Evolutionary conservation across 2,329 filamentous ascomycete species (phyloP), one percentile per base, ranked within the genome.

Genomic region (Xylaria sp.): DNA sequence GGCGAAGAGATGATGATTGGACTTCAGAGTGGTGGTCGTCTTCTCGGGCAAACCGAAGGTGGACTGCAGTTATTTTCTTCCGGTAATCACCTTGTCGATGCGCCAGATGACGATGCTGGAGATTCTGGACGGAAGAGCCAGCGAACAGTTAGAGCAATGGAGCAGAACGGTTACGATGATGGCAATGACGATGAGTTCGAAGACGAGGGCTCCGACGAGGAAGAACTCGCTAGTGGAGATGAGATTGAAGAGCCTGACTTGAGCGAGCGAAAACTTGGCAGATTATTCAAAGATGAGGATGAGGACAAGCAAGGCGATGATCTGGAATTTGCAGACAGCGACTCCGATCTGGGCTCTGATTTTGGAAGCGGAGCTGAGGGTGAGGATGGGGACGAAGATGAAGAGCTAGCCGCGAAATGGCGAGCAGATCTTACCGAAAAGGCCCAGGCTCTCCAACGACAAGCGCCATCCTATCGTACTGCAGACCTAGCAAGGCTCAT

Each of bases 1-100:
- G 95, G 95, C 42, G 95, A 99, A 76, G 93, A 97, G 77, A 87
- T 99, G 77, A 95, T 99, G 67, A 89, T 99, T 42, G 90, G 89
- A 23, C 82, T 99, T 4, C 95, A 99, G 73, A 88, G 87, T 19
- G 92, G 95, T 77, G 85, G 93, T 57, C 89, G 85, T 69, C 79
- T 97, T 11, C 85, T 98, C 0, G 95, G 94, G 62, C 87, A 96
- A 73, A 92, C 87, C 11, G 90, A 93, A 33, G 85, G 90, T 50
- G 93, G 93, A 40, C 87, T 99, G 9, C 89, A 92, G 73, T 84
- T 99, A 2, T 99, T 99, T 78, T 87, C 87, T 56, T 90, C 89
- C 35, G 92, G 93, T 25, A 84, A 89, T 57, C 80, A 89, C 62
- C 81, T 97, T 57, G 85, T 84, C 3, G 78, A 84, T 45, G 78